Conservation (phyloP, 306 rosid species). For the Acacia crassicarpa region DNA sequence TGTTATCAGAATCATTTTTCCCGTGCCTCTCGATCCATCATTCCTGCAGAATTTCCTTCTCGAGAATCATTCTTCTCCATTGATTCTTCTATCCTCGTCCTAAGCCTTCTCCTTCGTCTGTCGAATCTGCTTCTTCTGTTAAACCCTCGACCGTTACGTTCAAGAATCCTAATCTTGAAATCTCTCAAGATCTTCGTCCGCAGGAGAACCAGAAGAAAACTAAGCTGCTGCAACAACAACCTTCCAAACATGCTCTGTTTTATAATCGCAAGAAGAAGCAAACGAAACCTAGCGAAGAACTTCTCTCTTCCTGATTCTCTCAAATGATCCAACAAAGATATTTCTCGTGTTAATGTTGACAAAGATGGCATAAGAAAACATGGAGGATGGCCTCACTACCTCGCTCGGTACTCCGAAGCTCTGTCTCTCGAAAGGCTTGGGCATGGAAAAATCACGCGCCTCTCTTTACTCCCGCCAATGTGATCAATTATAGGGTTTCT, state of each 20-base stretch:
- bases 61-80: constrained; percentile 74
- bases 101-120: constrained; percentile 34
- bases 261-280: no score
- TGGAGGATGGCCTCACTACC: neutral
- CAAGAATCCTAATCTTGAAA: constrained; percentile 6
- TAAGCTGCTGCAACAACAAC: neutral
- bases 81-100: constrained; percentile 63
- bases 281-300: no score
- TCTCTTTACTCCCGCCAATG: neutral
- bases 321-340: no score
- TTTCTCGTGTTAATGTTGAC: no score
- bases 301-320: no score
- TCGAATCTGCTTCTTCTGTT: neutral
- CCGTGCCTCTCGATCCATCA: no score
- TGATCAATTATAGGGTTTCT: constrained; percentile 23
- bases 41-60: no score
- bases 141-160: constrained; percentile 31
- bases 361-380: no score
- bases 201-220: constrained; percentile 20
- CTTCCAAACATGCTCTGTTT: no score
- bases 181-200: constrained; percentile 15
- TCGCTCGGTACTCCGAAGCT: neutral
- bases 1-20: no score
- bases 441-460: constrained; percentile 1
- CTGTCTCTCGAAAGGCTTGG: neutral